Evolutionary conservation across 1,284 basidiomycete species (phyloP).

Genomic region (Tremellales sp.): DNA sequence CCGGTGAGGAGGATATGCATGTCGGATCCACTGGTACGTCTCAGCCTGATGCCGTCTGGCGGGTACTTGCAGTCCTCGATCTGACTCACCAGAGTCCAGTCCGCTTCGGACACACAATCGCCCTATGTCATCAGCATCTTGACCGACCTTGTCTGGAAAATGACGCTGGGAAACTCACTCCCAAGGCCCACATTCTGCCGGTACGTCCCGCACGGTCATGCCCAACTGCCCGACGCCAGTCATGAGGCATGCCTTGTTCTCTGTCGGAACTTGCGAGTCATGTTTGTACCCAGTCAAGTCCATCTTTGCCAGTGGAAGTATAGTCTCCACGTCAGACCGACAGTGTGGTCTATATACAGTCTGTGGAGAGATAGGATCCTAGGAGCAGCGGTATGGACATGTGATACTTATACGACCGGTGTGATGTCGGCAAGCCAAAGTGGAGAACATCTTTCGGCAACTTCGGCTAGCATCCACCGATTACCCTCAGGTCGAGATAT

Average conservation of each 20-base stretch:
- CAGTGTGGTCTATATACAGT: no score
- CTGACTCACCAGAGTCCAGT: constrained; percentile 5
- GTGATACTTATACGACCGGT: no score
- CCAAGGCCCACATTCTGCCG: background rate
- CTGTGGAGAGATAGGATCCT: no score
- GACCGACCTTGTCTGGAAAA: background rate
- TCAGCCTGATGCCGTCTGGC: background rate
- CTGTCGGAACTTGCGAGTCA: background rate
- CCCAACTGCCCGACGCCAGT: background rate
- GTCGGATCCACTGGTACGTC: constrained; percentile 4
- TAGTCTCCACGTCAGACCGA: no score
- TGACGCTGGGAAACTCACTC: background rate
- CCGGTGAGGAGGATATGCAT: constrained; percentile 7
- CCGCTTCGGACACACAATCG: constrained; percentile 2
- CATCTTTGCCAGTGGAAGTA: no score
- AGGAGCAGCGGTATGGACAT: no score
- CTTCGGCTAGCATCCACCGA: no score
- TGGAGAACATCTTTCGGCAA: no score
- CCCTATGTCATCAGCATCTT: background rate
- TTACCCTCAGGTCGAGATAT: no score
- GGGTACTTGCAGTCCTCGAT: background rate
- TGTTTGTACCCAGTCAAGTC: no score
- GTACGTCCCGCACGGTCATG: background rate
- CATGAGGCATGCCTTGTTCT: background rate
- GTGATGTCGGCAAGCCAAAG: no score